phyloP scores from a whole-genome alignment of 2,329 filamentous ascomycete genomes.

The Ophiocordyceps australis region DNA sequence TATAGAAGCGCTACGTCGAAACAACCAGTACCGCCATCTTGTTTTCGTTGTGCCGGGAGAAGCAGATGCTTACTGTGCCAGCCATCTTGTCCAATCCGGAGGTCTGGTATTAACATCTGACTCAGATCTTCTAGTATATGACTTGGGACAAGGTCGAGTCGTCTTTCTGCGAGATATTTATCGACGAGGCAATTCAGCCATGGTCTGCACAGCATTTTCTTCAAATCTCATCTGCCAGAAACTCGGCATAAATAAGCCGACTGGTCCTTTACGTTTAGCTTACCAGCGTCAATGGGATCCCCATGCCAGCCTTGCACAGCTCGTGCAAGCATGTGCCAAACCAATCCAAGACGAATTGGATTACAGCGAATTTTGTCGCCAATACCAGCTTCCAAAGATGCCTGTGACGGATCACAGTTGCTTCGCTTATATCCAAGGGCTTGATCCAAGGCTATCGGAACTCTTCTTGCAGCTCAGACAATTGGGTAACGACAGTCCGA shows the following conservation, averaged over 20 bases:
- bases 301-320: slow-evolving; percentile 10
- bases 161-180: slow-evolving; percentile 51
- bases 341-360: slow-evolving; percentile 5
- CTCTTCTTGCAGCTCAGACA: slow-evolving; percentile 13
- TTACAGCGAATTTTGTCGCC: slow-evolving; percentile 12
- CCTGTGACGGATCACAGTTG: neutral
- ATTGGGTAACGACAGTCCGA: slow-evolving; percentile 1
- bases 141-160: slow-evolving; percentile 47
- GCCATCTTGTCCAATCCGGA: slow-evolving; percentile 32
- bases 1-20: slow-evolving; percentile 46
- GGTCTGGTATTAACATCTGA: slow-evolving; percentile 61
- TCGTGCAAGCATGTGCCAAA: slow-evolving; percentile 10
- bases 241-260: slow-evolving; percentile 17
- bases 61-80: slow-evolving; percentile 67
- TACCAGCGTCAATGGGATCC: slow-evolving; percentile 14
- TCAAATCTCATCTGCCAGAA: slow-evolving; percentile 19
- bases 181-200: slow-evolving; percentile 6
- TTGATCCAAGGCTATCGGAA: slow-evolving; percentile 22
- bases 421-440: slow-evolving; percentile 4
- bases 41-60: slow-evolving; percentile 58
- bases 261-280: slow-evolving; percentile 13
- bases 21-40: slow-evolving; percentile 18
- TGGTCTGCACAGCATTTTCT: slow-evolving; percentile 11
- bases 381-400: slow-evolving; percentile 12
- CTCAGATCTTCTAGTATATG: slow-evolving; percentile 66